Evolutionary conservation across 2,329 filamentous ascomycete species (phyloP).

Genomic region (Colletotrichum truncatum): DNA sequence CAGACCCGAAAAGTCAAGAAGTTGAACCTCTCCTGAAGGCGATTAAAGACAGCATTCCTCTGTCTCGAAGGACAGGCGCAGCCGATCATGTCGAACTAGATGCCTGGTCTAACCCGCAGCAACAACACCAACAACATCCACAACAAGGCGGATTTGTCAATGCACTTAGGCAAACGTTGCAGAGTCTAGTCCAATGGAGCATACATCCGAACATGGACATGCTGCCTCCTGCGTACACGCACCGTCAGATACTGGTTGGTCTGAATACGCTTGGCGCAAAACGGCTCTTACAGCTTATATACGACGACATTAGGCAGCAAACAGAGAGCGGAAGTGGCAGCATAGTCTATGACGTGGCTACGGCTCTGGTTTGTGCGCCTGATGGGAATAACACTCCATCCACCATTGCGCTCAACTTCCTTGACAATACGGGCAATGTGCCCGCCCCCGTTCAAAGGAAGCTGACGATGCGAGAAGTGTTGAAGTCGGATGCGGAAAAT

Average conservation of each 20-base stretch:
- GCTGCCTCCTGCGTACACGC: slow-evolving; percentile 74
- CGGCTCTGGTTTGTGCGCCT: slow-evolving; percentile 75
- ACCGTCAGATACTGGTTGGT: slow-evolving; percentile 72
- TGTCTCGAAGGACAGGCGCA: slow-evolving; percentile 69
- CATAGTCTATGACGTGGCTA: slow-evolving; percentile 74
- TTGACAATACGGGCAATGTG: slow-evolving; percentile 47
- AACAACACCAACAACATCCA: slow-evolving; percentile 42
- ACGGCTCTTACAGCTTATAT: slow-evolving; percentile 66
- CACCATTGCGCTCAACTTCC: slow-evolving; percentile 39
- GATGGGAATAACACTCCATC: slow-evolving; percentile 58
- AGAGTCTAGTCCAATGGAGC: slow-evolving; percentile 74
- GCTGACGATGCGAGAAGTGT: slow-evolving; percentile 67
- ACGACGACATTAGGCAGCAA: slow-evolving; percentile 74
- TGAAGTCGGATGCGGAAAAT: slow-evolving; percentile 66
- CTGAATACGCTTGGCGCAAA: slow-evolving; percentile 70
- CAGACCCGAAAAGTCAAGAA: slow-evolving; percentile 73
- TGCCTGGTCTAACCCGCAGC: slow-evolving; percentile 60
- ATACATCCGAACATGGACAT: slow-evolving; percentile 62
- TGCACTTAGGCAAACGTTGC: slow-evolving; percentile 68
- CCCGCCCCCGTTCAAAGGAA: slow-evolving; percentile 52
- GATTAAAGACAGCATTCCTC: slow-evolving; percentile 67
- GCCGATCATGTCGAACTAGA: slow-evolving; percentile 75
- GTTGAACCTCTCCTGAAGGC: slow-evolving; percentile 75
- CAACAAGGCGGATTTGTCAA: slow-evolving; percentile 64
- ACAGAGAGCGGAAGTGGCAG: slow-evolving; percentile 67